These are phyloP conservation scores for Amaranthus hypochondriacus DNA, from an alignment of 148 eudicot species.

Conservation along the genomic window DNA sequence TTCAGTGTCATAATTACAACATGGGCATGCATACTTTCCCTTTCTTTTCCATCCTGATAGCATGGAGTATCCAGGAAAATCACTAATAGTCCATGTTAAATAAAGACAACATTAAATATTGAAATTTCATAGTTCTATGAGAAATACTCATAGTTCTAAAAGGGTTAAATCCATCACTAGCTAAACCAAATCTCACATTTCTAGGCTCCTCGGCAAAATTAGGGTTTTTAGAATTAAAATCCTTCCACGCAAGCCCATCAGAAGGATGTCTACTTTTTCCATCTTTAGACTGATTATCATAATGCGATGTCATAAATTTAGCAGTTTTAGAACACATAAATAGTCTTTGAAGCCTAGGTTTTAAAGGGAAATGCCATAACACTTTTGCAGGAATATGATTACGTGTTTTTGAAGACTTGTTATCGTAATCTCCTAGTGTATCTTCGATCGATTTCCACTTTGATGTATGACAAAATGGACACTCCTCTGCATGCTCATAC, in stretches of 20 bases:
- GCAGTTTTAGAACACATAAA: conserved; percentile 5
- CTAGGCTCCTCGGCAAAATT: no score
- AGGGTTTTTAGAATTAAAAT: neutral
- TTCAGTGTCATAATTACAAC: neutral
- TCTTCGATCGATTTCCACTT: neutral
- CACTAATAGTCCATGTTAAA: neutral
- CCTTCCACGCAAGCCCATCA: conserved; percentile 3
- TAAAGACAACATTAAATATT: neutral
- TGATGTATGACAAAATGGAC: neutral
- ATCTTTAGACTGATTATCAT: neutral
- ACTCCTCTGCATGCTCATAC: neutral
- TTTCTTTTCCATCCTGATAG: neutral
- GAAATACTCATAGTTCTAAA: neutral
- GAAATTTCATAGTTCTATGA: neutral
- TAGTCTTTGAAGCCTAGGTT: conserved; percentile 5
- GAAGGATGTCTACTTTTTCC: neutral
- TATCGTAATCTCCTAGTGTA: no score
- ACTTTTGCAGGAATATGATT: neutral
- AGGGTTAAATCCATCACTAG: neutral
- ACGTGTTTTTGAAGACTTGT: no score
- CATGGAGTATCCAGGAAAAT: conserved; percentile 9
- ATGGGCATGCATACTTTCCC: conserved; percentile 4
- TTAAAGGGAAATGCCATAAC: neutral
- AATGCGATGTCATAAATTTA: neutral
- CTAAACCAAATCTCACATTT: no score